A percentile compares a stretch with the other conserved stretches of the same genome.
phyloP scores from a whole-genome alignment of 2,329 filamentous ascomycete genomes.

The Thelonectria blattea region DNA sequence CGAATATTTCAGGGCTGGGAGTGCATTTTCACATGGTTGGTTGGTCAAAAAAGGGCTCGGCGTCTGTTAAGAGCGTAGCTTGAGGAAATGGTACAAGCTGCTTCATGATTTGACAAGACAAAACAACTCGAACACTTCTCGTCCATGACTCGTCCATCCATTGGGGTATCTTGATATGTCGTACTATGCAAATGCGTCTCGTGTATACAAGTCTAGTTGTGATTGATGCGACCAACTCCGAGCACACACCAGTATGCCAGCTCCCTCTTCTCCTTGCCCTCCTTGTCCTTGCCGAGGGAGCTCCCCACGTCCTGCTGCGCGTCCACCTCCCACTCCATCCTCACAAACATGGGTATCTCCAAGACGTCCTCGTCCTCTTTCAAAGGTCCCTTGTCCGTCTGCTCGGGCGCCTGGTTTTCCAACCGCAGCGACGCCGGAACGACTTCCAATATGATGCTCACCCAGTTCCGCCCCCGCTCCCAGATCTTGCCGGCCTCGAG shows the following conservation, averaged over 20 bases:
- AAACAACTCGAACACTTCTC: conserved; percentile 41
- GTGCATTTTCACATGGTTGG: conserved; percentile 46
- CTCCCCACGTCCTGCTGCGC: conserved; percentile 68
- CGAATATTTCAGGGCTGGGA: conserved; percentile 37
- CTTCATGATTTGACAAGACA: conserved; percentile 48
- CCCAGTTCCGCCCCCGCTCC: conserved; percentile 93
- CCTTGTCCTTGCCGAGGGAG: conserved; percentile 59
- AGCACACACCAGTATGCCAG: conserved; percentile 96
- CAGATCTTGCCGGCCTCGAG: conserved; percentile 95
- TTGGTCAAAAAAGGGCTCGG: conserved; percentile 54
- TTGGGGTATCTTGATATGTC: conserved; percentile 51
- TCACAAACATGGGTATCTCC: conserved; percentile 93
- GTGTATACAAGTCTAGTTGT: conserved; percentile 42
- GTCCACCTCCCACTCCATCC: conserved; percentile 87
- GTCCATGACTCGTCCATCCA: conserved; percentile 37
- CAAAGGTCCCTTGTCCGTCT: conserved; percentile 54
- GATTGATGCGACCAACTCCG: conserved; percentile 80
- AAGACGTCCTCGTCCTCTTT: conserved; percentile 68
- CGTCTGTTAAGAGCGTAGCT: conserved; percentile 57
- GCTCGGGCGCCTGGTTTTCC: conserved; percentile 45
- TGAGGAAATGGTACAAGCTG: conserved; percentile 55
- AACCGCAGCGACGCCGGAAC: conserved; percentile 66
- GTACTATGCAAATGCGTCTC: conserved; percentile 23
- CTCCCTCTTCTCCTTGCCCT: conserved; percentile 79
- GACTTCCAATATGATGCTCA: conserved; percentile 90